Base-by-base conservation (phyloP, 2,329 filamentous ascomycete species). In the Dactylonectria estremocensis region DNA sequence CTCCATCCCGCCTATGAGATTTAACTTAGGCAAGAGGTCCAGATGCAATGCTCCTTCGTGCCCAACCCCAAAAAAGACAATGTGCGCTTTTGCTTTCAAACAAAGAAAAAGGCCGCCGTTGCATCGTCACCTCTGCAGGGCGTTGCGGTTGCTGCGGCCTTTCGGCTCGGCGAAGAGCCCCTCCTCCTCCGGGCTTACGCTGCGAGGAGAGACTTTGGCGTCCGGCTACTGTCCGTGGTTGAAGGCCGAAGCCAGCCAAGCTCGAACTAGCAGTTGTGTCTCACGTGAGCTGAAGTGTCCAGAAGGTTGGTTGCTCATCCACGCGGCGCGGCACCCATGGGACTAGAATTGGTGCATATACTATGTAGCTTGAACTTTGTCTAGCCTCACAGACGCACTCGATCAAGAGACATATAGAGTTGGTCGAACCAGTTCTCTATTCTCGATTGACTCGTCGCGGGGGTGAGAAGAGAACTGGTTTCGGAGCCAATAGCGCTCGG, bases 281-380 rank as follows among this genome's bases (percentile, higher is more conserved):
- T 70, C 65, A 56, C 50, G 59, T 37, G 55, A 62, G 48, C 56
- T 66, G 65, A 68, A 57, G 35, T 37, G 46, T 13, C 46, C 37
- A 33, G 43, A 49, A 49, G 46, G 63, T 59, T 64, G 60, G 61
- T 55, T 33, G 33, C 57, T 45, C 24, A n/a, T n/a, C n/a, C n/a
- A 52, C 35, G 37, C 50, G 53, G 61, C 62, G 24, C 64, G 37
- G 59, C 53, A 24, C 35, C 37, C 28, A 45, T 37, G 43, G 54
- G 37, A 43, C 35, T 61, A 35, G n/a, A 24, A 20, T 45, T 61
- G 49, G 40, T 58, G 48, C 48, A 28, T 63, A 54, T 63, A 7
- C 24, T 28, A 7, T 7, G 24, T 28, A 65, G 62, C 54, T 64
- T 55, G 69, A 74, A 71, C 71, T 75, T 62, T 69, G 31, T 67